Percentiles rank a stretch among this genome's conserved stretches.
These are phyloP conservation scores for Blastomyces emzantsi DNA, from an alignment of 2,329 filamentous ascomycete genomes.

Conservation along the genomic window DNA sequence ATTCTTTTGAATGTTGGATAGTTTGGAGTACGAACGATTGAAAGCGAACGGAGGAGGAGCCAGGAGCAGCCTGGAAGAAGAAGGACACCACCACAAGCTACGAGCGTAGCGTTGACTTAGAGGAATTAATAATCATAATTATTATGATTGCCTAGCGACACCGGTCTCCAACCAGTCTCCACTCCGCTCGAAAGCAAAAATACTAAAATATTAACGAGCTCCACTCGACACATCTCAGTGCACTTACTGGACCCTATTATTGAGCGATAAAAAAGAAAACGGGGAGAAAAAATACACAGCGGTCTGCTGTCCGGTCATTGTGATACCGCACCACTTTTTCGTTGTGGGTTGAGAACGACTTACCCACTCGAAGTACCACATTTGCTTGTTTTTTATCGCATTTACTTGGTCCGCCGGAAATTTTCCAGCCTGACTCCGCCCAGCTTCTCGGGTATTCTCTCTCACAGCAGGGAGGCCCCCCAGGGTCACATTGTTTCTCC, in stretches of 20 bases:
- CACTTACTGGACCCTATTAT: background rate
- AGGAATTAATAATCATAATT: conserved; percentile 1
- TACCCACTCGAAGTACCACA: background rate
- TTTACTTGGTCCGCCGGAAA: conserved; percentile 5
- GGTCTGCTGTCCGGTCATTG: background rate
- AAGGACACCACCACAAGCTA: background rate
- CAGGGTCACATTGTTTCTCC: conserved; percentile 3
- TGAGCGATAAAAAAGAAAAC: background rate
- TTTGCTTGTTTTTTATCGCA: background rate
- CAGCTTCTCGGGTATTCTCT: conserved; percentile 6
- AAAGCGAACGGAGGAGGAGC: background rate
- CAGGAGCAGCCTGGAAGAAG: background rate
- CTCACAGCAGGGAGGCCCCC: background rate
- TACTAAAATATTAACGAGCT: background rate
- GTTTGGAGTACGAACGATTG: background rate
- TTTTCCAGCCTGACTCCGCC: conserved; percentile 5
- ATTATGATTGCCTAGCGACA: background rate
- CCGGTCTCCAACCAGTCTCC: background rate
- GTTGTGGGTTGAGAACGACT: background rate
- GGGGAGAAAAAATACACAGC: background rate
- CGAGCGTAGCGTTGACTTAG: background rate
- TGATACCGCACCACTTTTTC: background rate
- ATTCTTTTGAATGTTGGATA: background rate
- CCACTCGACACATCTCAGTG: background rate
- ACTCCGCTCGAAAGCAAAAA: background rate